Conservation (phyloP, 2,329 filamentous ascomycete genomes). For the Fusarium buxicola region DNA sequence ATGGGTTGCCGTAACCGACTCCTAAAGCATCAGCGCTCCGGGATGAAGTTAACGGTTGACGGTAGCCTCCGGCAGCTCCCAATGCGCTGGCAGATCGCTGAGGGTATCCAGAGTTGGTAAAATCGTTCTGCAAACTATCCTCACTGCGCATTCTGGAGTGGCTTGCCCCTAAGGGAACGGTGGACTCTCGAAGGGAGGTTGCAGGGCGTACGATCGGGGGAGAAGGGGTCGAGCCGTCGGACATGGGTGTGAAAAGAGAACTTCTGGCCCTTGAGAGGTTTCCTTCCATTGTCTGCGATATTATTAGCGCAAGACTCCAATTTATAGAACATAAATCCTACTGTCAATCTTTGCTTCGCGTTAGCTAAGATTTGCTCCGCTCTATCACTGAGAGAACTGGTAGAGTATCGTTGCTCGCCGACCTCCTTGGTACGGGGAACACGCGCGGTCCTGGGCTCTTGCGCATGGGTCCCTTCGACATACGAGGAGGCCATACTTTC, state of each 20-base stretch:
- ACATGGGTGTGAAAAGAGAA: conserved; percentile 64
- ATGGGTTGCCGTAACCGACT: conserved; percentile 45
- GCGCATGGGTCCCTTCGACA: conserved; percentile 57
- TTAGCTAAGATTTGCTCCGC: conserved; percentile 93
- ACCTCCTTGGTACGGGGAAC: conserved; percentile 28
- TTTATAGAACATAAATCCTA: conserved; percentile 58
- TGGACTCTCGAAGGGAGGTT: conserved; percentile 41
- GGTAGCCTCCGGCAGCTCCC: conserved; percentile 68
- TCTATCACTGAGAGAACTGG: conserved; percentile 80
- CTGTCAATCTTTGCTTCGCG: conserved; percentile 88
- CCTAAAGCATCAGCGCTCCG: conserved; percentile 58
- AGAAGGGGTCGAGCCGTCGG: conserved; percentile 65
- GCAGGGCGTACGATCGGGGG: conserved; percentile 56
- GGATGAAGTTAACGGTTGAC: conserved; percentile 59
- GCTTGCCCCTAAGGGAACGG: conserved; percentile 24
- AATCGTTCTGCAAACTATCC: conserved; percentile 41
- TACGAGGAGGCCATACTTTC: conserved; percentile 72
- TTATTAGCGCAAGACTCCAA: conserved; percentile 24
- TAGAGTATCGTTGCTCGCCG: conserved; percentile 73
- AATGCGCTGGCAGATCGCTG: conserved; percentile 74
- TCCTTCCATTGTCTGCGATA: conserved; percentile 85
- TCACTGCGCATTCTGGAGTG: conserved; percentile 52
- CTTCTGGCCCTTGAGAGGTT: conserved; percentile 84
- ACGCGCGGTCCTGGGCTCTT: conserved; percentile 26
- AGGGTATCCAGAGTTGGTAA: conserved; percentile 51